Evolutionary conservation across 306 rosid species (phyloP), one percentile per base, ranked within the genome.

Genomic region (Quercus wislizeni): DNA sequence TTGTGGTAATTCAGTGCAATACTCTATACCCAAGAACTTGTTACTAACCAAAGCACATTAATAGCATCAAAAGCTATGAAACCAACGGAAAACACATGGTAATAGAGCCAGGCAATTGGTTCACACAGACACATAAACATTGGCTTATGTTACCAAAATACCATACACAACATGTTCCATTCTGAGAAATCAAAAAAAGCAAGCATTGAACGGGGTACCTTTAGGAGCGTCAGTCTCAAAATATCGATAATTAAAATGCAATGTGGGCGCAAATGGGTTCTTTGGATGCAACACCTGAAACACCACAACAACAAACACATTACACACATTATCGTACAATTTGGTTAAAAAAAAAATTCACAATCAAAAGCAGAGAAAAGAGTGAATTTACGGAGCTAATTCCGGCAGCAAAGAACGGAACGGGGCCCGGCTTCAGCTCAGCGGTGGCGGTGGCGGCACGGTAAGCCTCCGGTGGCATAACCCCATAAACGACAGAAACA

Each of bases 391-490:
- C 99, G 27, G 99, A 95, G 93, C 98, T 95, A 57, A 95, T 78
- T 79, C 99, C 99, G 43, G 99, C 97, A 0, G 99, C 99, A 58
- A 95, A 93, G 81, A 95, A 95, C 0, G 99, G 99, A 35, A 95
- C 81, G 7, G 98, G 97, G 49, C 93, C 97, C 23, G 98, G 97
- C 78, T 94, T 94, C 5, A 87, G 89, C 84, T 70, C 28, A 7
- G 85, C n/a, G 3, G 88, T 78, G 57, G 86, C 89, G 75, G 90
- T 91, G 30, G 99, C 99, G 38, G 99, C 99, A 67, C 99, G 91
- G 69, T 95, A 95, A 67, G 99, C 99, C 49, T 95, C 99, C 5
- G 98, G 97, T 6, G 99, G 99, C 99, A 95, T 95, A 5, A 93
- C 88, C 11, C 99, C 99, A 20, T 95, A 95, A 21, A 95, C 99